Base-by-base conservation (phyloP, 2,329 filamentous ascomycete species). In the Hymenoscyphus linearis region DNA sequence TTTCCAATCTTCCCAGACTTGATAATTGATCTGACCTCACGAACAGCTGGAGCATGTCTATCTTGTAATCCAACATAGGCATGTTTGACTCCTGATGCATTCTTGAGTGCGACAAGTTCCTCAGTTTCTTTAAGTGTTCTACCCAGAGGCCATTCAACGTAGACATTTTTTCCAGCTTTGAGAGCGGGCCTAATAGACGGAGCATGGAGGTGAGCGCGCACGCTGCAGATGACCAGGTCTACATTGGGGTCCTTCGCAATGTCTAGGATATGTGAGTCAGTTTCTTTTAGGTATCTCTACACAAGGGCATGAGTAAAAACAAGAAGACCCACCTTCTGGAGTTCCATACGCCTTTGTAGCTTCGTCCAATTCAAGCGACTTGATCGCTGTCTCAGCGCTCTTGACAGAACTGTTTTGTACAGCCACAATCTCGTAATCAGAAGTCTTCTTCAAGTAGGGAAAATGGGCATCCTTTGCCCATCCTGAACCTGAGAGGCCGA, bases 61-160 rank as follows among this genome's bases (percentile, higher is more conserved):
- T 80, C 80, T 65, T 86, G 83, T 2, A 84, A 61, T 0, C 80
- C 81, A 0, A 85, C 76, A 2, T 82, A 69, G 77, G 60, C 62
- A 36, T 72, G 57, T 3, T 65, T 69, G 0, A 75, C 78, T 1
- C 74, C 74, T 26, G 74, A 75, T 44, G 72, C 62, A 47, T 75
- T 72, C 1, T 79, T 79, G 10, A 81, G 62, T 1, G 68, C 68
- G 0, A 73, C 67, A n/a, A 83, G 70, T 60, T 79, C 76, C 53
- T 76, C 73, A 0, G 79, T 76, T 62, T 80, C 74, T 1, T 70
- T 64, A 2, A 77, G 62, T 55, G 75, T 78, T 12, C 74, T 72
- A 0, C 74, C 79, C 0, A 81, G 71, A 2, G 78, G 80, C 79
- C 79, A 80, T 65, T 83, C 80, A 31, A 77, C 74, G 60, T 78